Base-by-base conservation (phyloP, 495 filamentous ascomycete species). In the Xylaria sp. region DNA sequence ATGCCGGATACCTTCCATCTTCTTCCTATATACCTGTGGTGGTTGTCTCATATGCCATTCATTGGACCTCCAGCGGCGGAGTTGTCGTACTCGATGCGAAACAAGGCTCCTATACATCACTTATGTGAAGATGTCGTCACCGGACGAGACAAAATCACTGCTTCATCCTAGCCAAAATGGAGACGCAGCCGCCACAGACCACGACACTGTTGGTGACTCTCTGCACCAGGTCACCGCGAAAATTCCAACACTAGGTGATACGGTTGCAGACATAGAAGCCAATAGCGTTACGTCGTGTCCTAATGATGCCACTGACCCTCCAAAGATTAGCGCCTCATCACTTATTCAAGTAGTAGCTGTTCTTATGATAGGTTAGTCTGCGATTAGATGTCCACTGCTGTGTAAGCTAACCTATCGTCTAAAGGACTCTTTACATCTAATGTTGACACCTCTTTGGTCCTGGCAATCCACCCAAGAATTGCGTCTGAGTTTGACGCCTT, bases 401-500 rank as follows among this genome's bases (percentile, higher is more conserved):
- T 33, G 31, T 29, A 62, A 61, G 24, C 68, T 69, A 41, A 68
- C 50, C 50, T 31, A 29, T 59, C 14, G n/a, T 19, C 3, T 21
- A 29, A 58, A 90, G 91, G 89, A 15, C 89, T 91, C 53, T 91
- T 93, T 62, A 86, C 91, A 24, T 87, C 85, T 17, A 88, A 90
- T 72, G 84, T 87, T 26, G 91, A 93, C 75, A 78, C 79, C 0
- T 89, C 89, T 1, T 82, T 93, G 0, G 82, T 93, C 0, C 80
- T 93, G 62, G 90, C 91, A 0, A 89, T 89, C 0, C 85, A 90
- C 44, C 84, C 84, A 9, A 81, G 78, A 44, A 89, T 93, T 43
- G 88, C 90, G 0, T 93, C 91, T 43, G 87, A 92, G 68, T 92
- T 93, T 78, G 80, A 88, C 70, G 82, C 81, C 40, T 74, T 92